Conservation (phyloP, 805 yeast species). For the Candida maesae region DNA sequence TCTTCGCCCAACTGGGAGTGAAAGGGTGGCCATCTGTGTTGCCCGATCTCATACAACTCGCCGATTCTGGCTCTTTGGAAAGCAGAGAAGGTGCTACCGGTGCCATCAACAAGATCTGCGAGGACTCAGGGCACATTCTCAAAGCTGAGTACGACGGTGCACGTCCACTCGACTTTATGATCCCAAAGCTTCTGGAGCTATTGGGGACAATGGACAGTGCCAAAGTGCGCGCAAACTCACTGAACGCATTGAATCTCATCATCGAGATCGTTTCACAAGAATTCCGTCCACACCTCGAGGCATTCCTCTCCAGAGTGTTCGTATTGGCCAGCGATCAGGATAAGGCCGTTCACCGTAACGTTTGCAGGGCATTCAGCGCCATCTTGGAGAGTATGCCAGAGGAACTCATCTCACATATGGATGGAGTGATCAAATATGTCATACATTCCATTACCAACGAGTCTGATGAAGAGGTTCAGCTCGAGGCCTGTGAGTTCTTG, state of each 20-base stretch:
- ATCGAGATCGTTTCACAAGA: constrained; percentile 67
- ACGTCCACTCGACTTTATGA: constrained; percentile 63
- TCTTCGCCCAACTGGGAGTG: constrained; percentile 67
- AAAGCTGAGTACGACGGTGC: constrained; percentile 63
- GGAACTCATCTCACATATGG: constrained; percentile 71
- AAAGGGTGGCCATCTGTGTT: constrained; percentile 70
- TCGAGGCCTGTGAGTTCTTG: constrained; percentile 92
- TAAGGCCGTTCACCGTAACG: constrained; percentile 60
- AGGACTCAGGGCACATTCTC: constrained; percentile 68
- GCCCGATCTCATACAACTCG: constrained; percentile 62
- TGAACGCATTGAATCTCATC: constrained; percentile 74
- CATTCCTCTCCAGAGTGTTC: constrained; percentile 61
- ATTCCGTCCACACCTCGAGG: constrained; percentile 61
- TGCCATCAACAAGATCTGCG: constrained; percentile 85
- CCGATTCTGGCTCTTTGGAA: constrained; percentile 42
- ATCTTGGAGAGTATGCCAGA: constrained; percentile 78
- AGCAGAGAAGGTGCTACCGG: constrained; percentile 66
- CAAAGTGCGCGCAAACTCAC: constrained; percentile 54
- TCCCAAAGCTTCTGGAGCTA: constrained; percentile 60
- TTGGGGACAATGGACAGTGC: constrained; percentile 37
- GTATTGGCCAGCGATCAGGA: constrained; percentile 59
- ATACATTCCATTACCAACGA: constrained; percentile 64
- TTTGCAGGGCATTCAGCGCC: constrained; percentile 71
- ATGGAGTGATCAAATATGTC: constrained; percentile 83
- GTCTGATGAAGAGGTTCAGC: constrained; percentile 67